Evolutionary conservation across 2,329 filamentous ascomycete species (phyloP), one percentile per base, ranked within the genome.

Genomic region (Penicillium janthinellum): DNA sequence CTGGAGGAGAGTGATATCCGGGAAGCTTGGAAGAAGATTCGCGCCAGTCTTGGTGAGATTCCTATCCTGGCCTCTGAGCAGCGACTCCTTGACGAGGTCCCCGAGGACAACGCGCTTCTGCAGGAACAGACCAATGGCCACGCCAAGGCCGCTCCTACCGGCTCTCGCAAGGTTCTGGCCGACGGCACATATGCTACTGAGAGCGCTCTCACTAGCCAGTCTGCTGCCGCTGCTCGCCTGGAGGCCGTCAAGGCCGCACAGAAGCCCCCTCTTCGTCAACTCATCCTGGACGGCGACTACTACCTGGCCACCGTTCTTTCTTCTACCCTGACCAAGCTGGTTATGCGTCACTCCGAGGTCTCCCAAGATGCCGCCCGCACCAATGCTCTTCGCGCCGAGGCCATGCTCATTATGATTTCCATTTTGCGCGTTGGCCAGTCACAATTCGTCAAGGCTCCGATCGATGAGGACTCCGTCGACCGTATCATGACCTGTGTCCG

Each of bases 361-460:
- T 97, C 94, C 1, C 82, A 89, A 25, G 94, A 97, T 70, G 79
- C 84, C 45, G 90, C 91, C 45, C 89, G 95, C 41, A 98, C 94
- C 34, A 99, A 99, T 70, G 93, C 94, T 34, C 85, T 99, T 28
- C 90, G 92, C 52, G 95, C 95, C 3, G 95, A 99, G 78, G 95
- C 95, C 47, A 99, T 99, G 95, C 85, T 99, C 55, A 98, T 99
- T 74, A 96, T 98, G 93, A 96, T 99, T 69, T 98, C 95, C 5
- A 96, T 99, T 67, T 92, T 99, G 67, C 92, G 95, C 52, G 95
- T 97, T 61, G 95, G 95, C 42, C 95, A 99, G 78, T 98, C 94
- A n/a, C 92, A 96, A 65, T 99, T 99, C 68, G 95, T 96, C 73
- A 98, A 98, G 81, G 90, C 92, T 1, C 91, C 92, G 2, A 98